A percentile compares a stretch with the other conserved stretches of the same genome.
Conservation (phyloP, 805 yeast species). For the Zygoascus flipseniorum region DNA sequence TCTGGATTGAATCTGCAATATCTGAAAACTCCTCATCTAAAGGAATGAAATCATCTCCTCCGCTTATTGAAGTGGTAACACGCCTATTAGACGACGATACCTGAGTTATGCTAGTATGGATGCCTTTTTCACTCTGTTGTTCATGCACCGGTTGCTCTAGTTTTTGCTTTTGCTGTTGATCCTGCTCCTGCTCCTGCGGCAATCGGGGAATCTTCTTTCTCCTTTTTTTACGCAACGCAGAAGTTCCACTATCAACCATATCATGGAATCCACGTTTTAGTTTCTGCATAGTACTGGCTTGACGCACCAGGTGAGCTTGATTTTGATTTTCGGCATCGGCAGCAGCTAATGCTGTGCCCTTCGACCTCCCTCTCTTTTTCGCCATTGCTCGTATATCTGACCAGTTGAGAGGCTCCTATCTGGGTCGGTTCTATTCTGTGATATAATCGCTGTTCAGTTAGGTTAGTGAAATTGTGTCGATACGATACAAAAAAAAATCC, state of each 20-base stretch:
- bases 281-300: neutral
- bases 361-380: neutral
- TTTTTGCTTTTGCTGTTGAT: neutral
- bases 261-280: neutral
- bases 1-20: constrained; percentile 8
- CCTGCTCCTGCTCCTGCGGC: neutral
- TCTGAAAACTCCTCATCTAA: constrained; percentile 9
- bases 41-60: constrained; percentile 9
- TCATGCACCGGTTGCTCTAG: neutral
- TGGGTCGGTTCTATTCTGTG: no score
- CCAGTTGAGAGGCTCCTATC: no score
- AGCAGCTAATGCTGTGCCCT: neutral
- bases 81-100: neutral
- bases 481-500: no score
- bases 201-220: neutral
- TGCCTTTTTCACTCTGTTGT: neutral
- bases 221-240: neutral
- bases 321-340: no score
- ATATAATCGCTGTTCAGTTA: no score
- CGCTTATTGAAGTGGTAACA: neutral
- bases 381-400: neutral
- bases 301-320: neutral
- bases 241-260: neutral
- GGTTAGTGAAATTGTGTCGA: no score
- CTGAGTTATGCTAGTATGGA: neutral